A percentile compares a stretch with the other conserved stretches of the same genome.
Conservation (phyloP, 1,284 basidiomycete species). For the Earliella scabrosa region DNA sequence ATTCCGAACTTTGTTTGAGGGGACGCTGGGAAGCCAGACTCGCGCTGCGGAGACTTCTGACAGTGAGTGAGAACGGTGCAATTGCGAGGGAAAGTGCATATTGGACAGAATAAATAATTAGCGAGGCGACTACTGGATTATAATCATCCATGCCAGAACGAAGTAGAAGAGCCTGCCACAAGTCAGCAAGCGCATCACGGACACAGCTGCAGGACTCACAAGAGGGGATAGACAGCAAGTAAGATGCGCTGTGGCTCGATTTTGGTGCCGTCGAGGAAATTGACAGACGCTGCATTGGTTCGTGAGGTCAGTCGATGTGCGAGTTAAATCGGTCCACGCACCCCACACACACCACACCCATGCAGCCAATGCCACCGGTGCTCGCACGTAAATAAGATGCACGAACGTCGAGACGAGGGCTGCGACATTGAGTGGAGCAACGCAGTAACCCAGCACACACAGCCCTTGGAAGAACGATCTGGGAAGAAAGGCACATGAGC, state of each 20-base stretch:
- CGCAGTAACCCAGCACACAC: conserved; percentile 90
- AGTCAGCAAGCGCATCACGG: not conserved
- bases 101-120: not conserved
- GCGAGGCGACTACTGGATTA: conserved; percentile 68
- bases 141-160: conserved; percentile 92
- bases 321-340: conserved; percentile 41
- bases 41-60: too few species aligned
- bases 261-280: conserved; percentile 93
- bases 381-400: conserved; percentile 82
- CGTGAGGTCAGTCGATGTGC: conserved; percentile 9
- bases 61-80: not conserved
- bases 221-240: conserved; percentile 90
- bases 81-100: not conserved
- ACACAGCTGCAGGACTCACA: conserved; percentile 52
- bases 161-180: conserved; percentile 76
- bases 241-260: conserved; percentile 87
- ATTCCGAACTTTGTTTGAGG: too few species aligned
- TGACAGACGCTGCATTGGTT: conserved; percentile 74
- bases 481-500: conserved; percentile 11
- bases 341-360: conserved; percentile 98
- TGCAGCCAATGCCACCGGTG: conserved; percentile 80
- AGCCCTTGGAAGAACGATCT: conserved; percentile 96
- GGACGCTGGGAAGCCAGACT: too few species aligned
- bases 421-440: conserved; percentile 88
- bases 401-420: conserved; percentile 88